Evolutionary conservation across 768 basidiomycete genomes (phyloP).

Genomic region (Clathrus columnatus): DNA sequence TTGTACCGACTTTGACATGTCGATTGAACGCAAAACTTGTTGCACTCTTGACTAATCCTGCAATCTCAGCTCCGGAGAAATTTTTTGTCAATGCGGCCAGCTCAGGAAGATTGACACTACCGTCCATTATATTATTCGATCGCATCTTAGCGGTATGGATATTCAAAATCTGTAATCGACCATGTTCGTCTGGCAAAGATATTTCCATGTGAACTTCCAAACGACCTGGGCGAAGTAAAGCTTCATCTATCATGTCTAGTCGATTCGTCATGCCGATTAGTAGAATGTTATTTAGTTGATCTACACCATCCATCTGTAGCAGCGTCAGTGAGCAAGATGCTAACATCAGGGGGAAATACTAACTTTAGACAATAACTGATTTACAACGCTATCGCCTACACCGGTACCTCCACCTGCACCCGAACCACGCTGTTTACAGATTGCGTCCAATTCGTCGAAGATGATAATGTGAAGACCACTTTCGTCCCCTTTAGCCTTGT

Average conservation of each 20-base stretch:
- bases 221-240: constrained; percentile 92
- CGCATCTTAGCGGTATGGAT: constrained; percentile 97
- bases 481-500: constrained; percentile 95
- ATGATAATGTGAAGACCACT: constrained; percentile 98
- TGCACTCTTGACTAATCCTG: constrained; percentile 93
- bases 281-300: constrained; percentile 96
- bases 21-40: constrained; percentile 97
- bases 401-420: constrained; percentile 59
- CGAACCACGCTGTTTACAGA: constrained; percentile 97
- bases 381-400: constrained; percentile 98
- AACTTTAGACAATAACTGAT: constrained; percentile 95
- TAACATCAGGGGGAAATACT: constrained; percentile 9
- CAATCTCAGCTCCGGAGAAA: constrained; percentile 95
- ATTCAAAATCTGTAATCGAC: constrained; percentile 85
- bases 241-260: constrained; percentile 97
- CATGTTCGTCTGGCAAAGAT: constrained; percentile 88
- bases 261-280: constrained; percentile 99
- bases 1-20: constrained; percentile 95
- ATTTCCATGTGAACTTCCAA: constrained; percentile 99
- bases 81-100: constrained; percentile 87
- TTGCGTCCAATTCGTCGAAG: constrained; percentile 96
- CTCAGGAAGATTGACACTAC: constrained; percentile 73
- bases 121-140: constrained; percentile 80
- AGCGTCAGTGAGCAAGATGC: background rate
- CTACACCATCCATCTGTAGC: constrained; percentile 96